Conservation (phyloP, 176 grass and related monocot species). For the Raddia distichophylla region DNA sequence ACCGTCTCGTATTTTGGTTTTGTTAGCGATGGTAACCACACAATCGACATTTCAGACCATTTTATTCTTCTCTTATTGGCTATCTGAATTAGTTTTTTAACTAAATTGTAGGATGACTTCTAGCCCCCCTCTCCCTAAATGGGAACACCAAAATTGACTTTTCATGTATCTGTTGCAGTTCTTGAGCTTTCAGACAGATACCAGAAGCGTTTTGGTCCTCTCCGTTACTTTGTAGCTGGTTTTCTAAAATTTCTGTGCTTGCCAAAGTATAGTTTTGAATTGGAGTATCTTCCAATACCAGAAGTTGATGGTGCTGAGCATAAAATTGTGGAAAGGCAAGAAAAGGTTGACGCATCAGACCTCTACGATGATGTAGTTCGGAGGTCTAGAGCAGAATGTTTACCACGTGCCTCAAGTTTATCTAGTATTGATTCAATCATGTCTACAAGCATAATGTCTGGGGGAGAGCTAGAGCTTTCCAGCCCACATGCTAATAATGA, state of each 20-base stretch:
- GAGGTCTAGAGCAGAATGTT: conserved; percentile 78
- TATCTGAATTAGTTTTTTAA: conserved; percentile 40
- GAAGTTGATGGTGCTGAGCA: conserved; percentile 49
- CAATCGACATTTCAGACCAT: conserved; percentile 27
- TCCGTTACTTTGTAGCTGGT: conserved; percentile 95
- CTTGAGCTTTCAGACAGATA: conserved; percentile 96
- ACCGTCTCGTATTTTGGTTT: conserved; percentile 99
- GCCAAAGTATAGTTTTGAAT: conserved; percentile 91
- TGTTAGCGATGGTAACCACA: conserved; percentile 88
- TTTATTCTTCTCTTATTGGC: conserved; percentile 1
- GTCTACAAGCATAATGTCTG: conserved; percentile 75
- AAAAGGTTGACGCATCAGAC: conserved; percentile 59
- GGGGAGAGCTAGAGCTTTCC: conserved; percentile 55
- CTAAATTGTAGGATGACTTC: neutral
- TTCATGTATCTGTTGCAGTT: conserved; percentile 65
- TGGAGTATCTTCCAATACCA: conserved; percentile 85
- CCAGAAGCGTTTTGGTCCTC: conserved; percentile 90
- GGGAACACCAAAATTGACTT: conserved; percentile 22
- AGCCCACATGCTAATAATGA: conserved; percentile 71
- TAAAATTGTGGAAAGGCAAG: conserved; percentile 50
- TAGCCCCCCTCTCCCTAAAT: neutral
- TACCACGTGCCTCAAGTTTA: conserved; percentile 90
- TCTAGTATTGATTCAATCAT: conserved; percentile 97
- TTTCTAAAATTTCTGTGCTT: conserved; percentile 96
- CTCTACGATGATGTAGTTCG: conserved; percentile 75